These are phyloP conservation scores for Pulveroboletus ravenelii DNA, from an alignment of 768 basidiomycete species.

Conservation along the genomic window DNA sequence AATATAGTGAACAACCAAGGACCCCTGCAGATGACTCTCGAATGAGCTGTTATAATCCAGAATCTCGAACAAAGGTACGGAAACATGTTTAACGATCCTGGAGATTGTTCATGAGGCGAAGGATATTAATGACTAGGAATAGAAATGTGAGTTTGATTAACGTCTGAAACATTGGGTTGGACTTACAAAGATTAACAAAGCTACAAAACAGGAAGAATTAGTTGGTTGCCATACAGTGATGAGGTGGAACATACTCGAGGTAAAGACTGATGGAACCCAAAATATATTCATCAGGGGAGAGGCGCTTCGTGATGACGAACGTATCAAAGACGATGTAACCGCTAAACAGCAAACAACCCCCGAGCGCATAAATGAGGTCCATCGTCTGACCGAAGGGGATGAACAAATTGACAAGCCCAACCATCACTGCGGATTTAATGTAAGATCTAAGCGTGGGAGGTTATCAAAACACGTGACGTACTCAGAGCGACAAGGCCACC, in stretches of 20 bases:
- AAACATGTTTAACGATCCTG: constrained; percentile 35
- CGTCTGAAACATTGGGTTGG: neutral
- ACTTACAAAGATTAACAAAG: constrained; percentile 84
- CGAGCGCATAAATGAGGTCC: constrained; percentile 76
- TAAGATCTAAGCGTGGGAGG: neutral
- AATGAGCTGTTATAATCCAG: neutral
- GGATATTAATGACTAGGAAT: constrained; percentile 69
- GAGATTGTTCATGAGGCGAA: constrained; percentile 67
- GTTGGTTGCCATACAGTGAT: neutral
- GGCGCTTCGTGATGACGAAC: constrained; percentile 78
- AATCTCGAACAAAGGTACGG: neutral
- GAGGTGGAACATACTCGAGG: constrained; percentile 63
- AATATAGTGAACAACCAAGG: constrained; percentile 3
- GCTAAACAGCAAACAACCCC: constrained; percentile 79
- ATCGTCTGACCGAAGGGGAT: constrained; percentile 79
- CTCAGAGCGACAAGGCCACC: constrained; percentile 75
- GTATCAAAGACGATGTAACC: constrained; percentile 92
- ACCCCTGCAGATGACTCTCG: neutral
- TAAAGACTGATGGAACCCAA: constrained; percentile 90
- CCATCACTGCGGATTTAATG: constrained; percentile 50
- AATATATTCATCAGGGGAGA: constrained; percentile 93
- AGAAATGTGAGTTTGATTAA: constrained; percentile 1
- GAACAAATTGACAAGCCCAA: constrained; percentile 78
- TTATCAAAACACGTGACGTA: constrained; percentile 32
- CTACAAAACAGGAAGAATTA: constrained; percentile 35